Percentiles rank a stretch among this genome's conserved stretches.
Evolutionary conservation across 805 yeast genomes (phyloP).

Genomic region (Yamadazyma takamatsuzukensis): DNA sequence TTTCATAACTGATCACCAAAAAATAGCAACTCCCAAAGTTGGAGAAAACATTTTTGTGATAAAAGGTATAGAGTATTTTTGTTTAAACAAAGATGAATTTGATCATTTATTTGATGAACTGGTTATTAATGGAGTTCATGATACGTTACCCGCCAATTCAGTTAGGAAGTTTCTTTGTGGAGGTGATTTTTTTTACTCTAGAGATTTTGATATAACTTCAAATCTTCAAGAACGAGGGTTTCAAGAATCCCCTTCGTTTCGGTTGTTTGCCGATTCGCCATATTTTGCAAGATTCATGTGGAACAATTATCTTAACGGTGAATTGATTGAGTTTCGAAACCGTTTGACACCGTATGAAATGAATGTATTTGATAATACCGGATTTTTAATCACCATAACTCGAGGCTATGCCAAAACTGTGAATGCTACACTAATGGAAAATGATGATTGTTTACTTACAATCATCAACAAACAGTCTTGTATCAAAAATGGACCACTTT

Average conservation of each 20-base stretch:
- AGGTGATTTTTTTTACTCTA: constrained; percentile 90
- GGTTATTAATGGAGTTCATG: constrained; percentile 15
- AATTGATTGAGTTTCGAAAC: constrained; percentile 44
- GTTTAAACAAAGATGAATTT: constrained; percentile 54
- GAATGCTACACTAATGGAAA: constrained; percentile 25
- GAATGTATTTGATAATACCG: constrained; percentile 40
- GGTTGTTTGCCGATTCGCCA: constrained; percentile 31
- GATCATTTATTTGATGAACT: constrained; percentile 31
- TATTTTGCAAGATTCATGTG: constrained; percentile 47
- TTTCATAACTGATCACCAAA: constrained; percentile 50
- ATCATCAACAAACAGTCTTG: constrained; percentile 52
- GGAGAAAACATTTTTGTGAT: constrained; percentile 52
- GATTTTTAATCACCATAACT: constrained; percentile 45
- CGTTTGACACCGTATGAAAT: constrained; percentile 40
- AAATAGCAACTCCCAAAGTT: constrained; percentile 58
- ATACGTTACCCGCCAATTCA: constrained; percentile 40
- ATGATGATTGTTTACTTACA: constrained; percentile 40
- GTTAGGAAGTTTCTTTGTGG: constrained; percentile 58
- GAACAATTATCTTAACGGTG: constrained; percentile 47
- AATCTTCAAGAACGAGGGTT: constrained; percentile 65
- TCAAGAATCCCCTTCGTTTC: constrained; percentile 10
- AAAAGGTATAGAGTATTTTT: constrained; percentile 60
- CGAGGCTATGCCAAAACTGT: constrained; percentile 52
- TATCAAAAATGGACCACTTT: constrained; percentile 43
- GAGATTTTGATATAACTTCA: constrained; percentile 87